Evolutionary conservation across 257 asterid genomes (phyloP), one percentile per base, ranked within the genome.

Genomic region (Cynanchum wilfordii): DNA sequence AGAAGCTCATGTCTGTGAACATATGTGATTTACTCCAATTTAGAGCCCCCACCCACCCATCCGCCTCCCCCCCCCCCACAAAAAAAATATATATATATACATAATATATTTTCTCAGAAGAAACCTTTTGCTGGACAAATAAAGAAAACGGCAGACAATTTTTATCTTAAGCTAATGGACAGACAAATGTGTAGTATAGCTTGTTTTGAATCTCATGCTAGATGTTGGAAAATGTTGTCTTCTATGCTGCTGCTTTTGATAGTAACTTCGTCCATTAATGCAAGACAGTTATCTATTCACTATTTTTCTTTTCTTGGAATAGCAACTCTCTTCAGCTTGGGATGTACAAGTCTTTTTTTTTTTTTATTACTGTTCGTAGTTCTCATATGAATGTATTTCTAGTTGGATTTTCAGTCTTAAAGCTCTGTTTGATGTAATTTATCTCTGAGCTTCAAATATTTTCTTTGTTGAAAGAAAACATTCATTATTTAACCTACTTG

Each of bases 381-480:
- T 19, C 51, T 30, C 22, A 24, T 16, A 4, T 7, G 47, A 65
- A 65, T 9, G 22, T 54, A 13, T 19, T 30, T 16, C 3, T 22
- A 62, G 44, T 29, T 62, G 25, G 68, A 19, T 7, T 62, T 33
- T 62, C 68, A 36, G 22, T 25, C 17, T 56, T 36, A 0, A 0
- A 20, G 45, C n/a, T 75, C 27, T 57, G 16, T 12, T 54, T 42
- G 16, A 52, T 24, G 17, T 55, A 45, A 24, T 66, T 74, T 66
- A 38, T 13, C 10, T 27, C 24, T 51, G 4, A 20, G 45, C 9
- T 8, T 69, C 38, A 52, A 30, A 10, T 60, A 30, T 30, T 51
- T 51, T 69, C 44, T 50, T 52, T 52, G 33, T 64, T 52, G 45
- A 10, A 66, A 62, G 33, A 74, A 54, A 66, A 22, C 24, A 25